Percentiles rank a stretch among this genome's conserved stretches.
These are phyloP conservation scores for Lecanicillium sp. DNA, from an alignment of 2,329 filamentous ascomycete genomes.

Conservation along the genomic window DNA sequence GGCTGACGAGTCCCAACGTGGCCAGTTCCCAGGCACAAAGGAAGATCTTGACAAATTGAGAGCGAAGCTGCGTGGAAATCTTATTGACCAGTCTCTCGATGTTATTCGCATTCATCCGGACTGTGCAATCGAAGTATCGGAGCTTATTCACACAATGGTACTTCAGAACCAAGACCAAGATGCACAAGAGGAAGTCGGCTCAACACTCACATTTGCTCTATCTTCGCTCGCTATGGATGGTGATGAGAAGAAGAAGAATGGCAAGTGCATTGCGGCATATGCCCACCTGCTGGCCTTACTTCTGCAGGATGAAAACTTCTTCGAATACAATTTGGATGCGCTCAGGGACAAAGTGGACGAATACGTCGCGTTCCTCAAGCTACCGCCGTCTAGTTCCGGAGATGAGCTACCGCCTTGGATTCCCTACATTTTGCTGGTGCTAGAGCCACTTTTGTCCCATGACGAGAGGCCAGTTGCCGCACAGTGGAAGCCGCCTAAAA, in stretches of 20 bases:
- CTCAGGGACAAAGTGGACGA: conserved; percentile 69
- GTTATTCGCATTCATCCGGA: conserved; percentile 81
- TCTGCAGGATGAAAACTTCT: conserved; percentile 75
- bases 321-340: conserved; percentile 63
- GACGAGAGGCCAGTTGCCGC: conserved; percentile 74
- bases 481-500: conserved; percentile 54
- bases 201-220: conserved; percentile 75
- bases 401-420: conserved; percentile 90
- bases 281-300: conserved; percentile 86
- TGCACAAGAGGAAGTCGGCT: conserved; percentile 63
- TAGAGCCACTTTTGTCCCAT: conserved; percentile 84
- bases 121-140: conserved; percentile 83
- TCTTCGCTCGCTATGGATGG: conserved; percentile 58
- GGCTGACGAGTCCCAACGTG: conserved; percentile 11
- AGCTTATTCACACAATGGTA: conserved; percentile 72
- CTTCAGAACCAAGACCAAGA: conserved; percentile 47
- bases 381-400: conserved; percentile 54
- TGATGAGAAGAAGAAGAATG: conserved; percentile 56
- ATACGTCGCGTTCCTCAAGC: conserved; percentile 71
- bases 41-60: conserved; percentile 76
- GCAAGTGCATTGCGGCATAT: conserved; percentile 68
- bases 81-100: conserved; percentile 86
- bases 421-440: conserved; percentile 77
- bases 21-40: conserved; percentile 33
- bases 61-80: conserved; percentile 58